Evolutionary conservation across 2,329 filamentous ascomycete genomes (phyloP), one percentile per base, ranked within the genome.

Genomic region (Fusarium siculi): DNA sequence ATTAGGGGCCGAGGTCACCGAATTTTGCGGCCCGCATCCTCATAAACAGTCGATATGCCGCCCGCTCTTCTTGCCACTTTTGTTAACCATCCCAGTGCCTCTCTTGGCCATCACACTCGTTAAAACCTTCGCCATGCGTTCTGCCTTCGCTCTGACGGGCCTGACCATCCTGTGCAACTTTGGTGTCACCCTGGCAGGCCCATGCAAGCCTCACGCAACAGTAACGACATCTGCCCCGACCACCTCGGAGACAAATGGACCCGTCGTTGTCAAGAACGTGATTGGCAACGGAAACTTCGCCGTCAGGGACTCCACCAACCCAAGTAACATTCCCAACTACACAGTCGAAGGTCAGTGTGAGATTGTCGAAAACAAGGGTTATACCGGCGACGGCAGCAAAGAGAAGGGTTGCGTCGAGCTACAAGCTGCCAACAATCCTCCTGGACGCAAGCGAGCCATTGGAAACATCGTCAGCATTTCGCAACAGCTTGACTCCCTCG

Each of bases 231-330:
- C 30, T 9, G 23, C 7, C 8, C 43, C 68, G 14, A 47, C 62
- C 2, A 25, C 62, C 1, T 23, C 44, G 0, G 46, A 71, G 4
- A 58, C 62, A 7, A 44, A 44, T 9, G 37, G n/a, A 8, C 50
- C 63, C 2, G 12, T 55, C 1, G 14, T 53, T 9, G n/a, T 72
- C 36, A 69, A 47, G 23, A 72, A 72, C 15, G n/a, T 40, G 10
- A 42, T 72, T 8, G 19, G 43, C 1, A 69, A 69, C 8, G 69
- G 69, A 25, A 67, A 66, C 25, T 69, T 72, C 10, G 49, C 54
- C 2, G 0, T 32, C 12, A 30, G 36, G 15, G 55, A 68, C 2
- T 39, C 54, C 1, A 21, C 55, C 4, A n/a, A 62, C 15, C 67
- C 68, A 9, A 30, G 16, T 2, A n/a, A 19, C 12, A 37, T 70